Percentiles rank a stretch among this genome's conserved stretches.
phyloP scores from a whole-genome alignment of 306 rosid species.

The Trifolium fragiferum region DNA sequence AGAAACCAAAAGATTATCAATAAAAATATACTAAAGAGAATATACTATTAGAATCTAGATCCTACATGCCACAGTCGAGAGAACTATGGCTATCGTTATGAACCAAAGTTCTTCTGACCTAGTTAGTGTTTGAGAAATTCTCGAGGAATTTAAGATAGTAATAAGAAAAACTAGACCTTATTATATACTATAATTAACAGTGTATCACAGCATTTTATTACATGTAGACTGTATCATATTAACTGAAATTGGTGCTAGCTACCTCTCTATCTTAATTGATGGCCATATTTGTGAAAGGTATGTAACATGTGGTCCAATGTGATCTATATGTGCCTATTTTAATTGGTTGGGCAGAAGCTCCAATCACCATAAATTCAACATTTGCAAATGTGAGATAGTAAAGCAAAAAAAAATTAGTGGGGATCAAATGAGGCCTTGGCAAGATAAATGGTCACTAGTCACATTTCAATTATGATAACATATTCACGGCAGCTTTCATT shows the following conservation, averaged over 20 bases:
- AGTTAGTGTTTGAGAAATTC: neutral
- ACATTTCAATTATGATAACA: conserved; percentile 34
- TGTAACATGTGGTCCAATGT: conserved; percentile 56
- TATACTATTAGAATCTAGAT: too few relatives aligned
- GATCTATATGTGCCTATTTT: conserved; percentile 48
- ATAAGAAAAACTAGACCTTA: neutral
- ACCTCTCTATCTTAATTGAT: conserved; percentile 36
- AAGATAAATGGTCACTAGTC: conserved; percentile 37
- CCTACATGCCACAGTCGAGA: too few relatives aligned
- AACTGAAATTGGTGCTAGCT: conserved; percentile 43
- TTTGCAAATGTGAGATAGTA: conserved; percentile 43
- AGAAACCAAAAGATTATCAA: too few relatives aligned
- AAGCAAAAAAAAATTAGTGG: conserved; percentile 38
- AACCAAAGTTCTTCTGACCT: neutral
- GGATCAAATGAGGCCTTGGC: conserved; percentile 37
- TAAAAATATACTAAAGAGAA: too few relatives aligned
- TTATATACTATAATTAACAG: neutral
- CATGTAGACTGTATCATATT: conserved; percentile 33
- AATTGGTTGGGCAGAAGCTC: conserved; percentile 43
- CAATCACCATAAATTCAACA: conserved; percentile 45
- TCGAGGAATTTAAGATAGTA: neutral
- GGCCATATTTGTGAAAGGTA: conserved; percentile 43
- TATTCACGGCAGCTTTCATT: conserved; percentile 20
- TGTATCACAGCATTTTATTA: neutral
- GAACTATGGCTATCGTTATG: neutral